These are phyloP conservation scores for Dendrobium nobile DNA, from an alignment of 106 monocot genomes.

Conservation along the genomic window DNA sequence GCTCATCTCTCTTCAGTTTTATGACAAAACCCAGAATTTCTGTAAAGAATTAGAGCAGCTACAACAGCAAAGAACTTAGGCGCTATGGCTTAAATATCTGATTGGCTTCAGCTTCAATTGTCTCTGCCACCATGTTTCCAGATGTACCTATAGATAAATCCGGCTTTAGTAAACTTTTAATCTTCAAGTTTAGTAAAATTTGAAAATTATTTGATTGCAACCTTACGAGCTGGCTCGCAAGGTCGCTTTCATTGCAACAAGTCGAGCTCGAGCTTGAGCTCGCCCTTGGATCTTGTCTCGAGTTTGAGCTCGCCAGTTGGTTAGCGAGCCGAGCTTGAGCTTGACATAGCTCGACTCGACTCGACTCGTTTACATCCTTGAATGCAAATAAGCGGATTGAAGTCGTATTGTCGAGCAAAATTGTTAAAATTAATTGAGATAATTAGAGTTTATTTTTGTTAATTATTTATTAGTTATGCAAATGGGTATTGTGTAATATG, in stretches of 20 bases:
- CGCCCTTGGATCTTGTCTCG: background rate
- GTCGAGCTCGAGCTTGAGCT: background rate
- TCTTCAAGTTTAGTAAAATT: background rate
- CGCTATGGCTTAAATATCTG: too few relatives aligned
- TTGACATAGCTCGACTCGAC: too few relatives aligned
- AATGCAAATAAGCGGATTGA: too few relatives aligned
- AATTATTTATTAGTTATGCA: too few relatives aligned
- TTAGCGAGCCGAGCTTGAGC: too few relatives aligned
- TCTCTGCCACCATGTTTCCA: constrained; percentile 6
- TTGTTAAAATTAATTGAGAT: too few relatives aligned
- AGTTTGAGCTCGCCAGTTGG: too few relatives aligned
- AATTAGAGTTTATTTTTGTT: too few relatives aligned
- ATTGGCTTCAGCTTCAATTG: background rate
- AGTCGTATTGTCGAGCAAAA: too few relatives aligned
- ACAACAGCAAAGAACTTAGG: background rate
- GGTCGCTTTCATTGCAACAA: background rate
- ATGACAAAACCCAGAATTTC: background rate
- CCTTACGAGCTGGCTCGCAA: background rate
- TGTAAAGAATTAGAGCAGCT: background rate
- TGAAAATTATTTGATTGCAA: background rate
- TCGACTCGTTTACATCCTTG: too few relatives aligned
- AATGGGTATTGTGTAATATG: background rate
- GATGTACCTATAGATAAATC: background rate
- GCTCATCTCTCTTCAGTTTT: background rate
- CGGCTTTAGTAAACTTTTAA: background rate